These are phyloP conservation scores for Tephrocybe sp. DNA, from an alignment of 768 basidiomycete genomes.

Conservation along the genomic window DNA sequence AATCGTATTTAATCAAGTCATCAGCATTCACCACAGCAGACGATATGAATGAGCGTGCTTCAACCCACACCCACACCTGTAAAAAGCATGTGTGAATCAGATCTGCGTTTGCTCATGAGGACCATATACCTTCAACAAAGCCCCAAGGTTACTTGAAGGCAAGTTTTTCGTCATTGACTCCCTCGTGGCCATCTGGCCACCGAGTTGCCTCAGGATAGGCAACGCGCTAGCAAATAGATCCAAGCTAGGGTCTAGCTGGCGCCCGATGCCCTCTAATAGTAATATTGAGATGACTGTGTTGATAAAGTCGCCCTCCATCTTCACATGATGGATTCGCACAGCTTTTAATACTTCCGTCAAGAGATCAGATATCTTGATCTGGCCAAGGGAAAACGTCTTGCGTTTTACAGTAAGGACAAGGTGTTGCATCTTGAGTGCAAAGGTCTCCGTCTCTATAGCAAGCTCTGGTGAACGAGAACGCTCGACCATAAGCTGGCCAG, in stretches of 20 bases:
- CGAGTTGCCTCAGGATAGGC: conserved; percentile 90
- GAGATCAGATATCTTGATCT: conserved; percentile 94
- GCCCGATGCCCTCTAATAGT: conserved; percentile 92
- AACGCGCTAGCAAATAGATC: conserved; percentile 95
- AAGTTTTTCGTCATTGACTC: conserved; percentile 54
- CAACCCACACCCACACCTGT: conserved; percentile 91
- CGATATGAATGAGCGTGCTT: conserved; percentile 85
- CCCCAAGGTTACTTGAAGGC: conserved; percentile 72
- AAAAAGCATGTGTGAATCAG: conserved; percentile 6
- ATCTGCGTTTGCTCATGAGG: neutral
- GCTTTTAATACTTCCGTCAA: conserved; percentile 84
- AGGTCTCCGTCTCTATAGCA: conserved; percentile 89
- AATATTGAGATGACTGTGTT: conserved; percentile 97
- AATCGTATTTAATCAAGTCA: conserved; percentile 83
- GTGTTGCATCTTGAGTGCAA: conserved; percentile 97
- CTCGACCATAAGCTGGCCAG: conserved; percentile 95
- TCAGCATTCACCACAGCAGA: conserved; percentile 80
- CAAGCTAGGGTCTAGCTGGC: conserved; percentile 87
- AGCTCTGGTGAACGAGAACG: conserved; percentile 90
- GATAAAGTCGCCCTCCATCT: conserved; percentile 98
- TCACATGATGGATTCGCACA: conserved; percentile 92
- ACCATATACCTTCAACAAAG: conserved; percentile 79
- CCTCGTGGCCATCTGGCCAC: conserved; percentile 85
- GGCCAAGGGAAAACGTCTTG: conserved; percentile 96
- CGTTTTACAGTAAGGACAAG: conserved; percentile 91